These are phyloP conservation scores for Colletotrichum sp. DNA, from an alignment of 2,329 filamentous ascomycete genomes.

Conservation along the genomic window DNA sequence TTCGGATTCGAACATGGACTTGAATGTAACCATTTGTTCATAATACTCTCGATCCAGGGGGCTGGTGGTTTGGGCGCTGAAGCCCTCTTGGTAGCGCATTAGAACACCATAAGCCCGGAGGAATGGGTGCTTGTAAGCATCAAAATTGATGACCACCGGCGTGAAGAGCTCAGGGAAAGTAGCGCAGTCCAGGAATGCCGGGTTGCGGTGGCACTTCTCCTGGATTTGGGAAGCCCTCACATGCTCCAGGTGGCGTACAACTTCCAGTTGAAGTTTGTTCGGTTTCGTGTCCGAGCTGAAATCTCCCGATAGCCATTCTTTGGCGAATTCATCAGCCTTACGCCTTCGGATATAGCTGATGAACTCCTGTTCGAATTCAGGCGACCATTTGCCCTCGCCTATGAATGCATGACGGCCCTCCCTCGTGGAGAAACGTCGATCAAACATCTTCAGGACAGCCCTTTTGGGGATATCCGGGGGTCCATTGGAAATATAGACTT, in stretches of 20 bases:
- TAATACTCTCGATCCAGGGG: neutral
- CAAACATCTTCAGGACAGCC: constrained; percentile 9
- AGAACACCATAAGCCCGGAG: neutral
- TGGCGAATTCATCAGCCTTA: neutral
- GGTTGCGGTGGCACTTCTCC: neutral
- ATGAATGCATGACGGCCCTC: neutral
- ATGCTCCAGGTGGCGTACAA: neutral
- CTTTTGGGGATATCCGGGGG: neutral
- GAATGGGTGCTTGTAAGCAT: neutral
- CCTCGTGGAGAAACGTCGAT: constrained; percentile 11
- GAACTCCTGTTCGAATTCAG: constrained; percentile 8
- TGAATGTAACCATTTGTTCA: neutral
- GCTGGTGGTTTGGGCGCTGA: neutral
- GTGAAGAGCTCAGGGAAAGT: neutral
- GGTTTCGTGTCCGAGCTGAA: neutral
- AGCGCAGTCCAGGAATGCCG: neutral
- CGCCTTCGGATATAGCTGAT: neutral
- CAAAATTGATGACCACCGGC: neutral
- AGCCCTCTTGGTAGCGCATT: neutral
- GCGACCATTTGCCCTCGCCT: neutral
- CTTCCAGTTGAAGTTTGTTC: constrained; percentile 4
- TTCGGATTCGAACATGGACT: neutral
- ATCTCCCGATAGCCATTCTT: neutral
- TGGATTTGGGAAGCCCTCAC: neutral
- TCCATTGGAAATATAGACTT: neutral